Conservation (phyloP, 2,329 filamentous ascomycete genomes). For the Trichoderma sp. region DNA sequence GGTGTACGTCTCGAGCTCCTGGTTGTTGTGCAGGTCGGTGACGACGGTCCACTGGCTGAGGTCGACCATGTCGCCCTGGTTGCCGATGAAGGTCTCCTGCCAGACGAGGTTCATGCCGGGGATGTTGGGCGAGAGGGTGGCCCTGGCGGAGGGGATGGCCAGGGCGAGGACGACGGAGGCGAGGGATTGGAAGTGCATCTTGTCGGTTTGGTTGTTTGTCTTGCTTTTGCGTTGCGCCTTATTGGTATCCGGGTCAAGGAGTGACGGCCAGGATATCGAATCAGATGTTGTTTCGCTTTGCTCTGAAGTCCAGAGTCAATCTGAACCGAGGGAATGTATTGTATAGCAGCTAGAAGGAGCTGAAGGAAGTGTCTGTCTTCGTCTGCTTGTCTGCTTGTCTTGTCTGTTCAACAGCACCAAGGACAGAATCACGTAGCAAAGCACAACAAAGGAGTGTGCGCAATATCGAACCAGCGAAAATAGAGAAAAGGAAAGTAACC, state of each 20-base stretch:
- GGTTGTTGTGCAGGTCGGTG: constrained; percentile 50
- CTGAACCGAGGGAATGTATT: constrained; percentile 15
- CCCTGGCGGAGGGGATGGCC: constrained; percentile 37
- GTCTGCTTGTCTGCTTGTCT: neutral
- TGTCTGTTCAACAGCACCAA: constrained; percentile 8
- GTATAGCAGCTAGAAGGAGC: neutral
- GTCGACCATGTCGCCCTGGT: constrained; percentile 44
- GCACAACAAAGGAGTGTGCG: constrained; percentile 17
- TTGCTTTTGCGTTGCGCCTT: neutral
- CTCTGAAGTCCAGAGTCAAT: neutral
- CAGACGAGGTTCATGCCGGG: constrained; percentile 49
- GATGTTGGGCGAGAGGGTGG: constrained; percentile 45
- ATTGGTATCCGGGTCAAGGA: neutral
- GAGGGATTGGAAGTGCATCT: constrained; percentile 36
- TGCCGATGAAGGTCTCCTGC: constrained; percentile 50
- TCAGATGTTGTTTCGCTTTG: neutral
- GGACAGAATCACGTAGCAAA: neutral
- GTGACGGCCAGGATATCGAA: neutral
- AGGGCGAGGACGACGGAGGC: constrained; percentile 31
- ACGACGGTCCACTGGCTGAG: constrained; percentile 50
- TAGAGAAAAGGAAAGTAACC: constrained; percentile 2
- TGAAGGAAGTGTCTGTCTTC: constrained; percentile 15
- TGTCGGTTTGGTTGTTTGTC: constrained; percentile 1
- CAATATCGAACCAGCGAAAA: constrained; percentile 26
- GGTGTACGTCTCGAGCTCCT: constrained; percentile 53